phyloP scores from a whole-genome alignment of 768 basidiomycete genomes.

The Russula virescens region DNA sequence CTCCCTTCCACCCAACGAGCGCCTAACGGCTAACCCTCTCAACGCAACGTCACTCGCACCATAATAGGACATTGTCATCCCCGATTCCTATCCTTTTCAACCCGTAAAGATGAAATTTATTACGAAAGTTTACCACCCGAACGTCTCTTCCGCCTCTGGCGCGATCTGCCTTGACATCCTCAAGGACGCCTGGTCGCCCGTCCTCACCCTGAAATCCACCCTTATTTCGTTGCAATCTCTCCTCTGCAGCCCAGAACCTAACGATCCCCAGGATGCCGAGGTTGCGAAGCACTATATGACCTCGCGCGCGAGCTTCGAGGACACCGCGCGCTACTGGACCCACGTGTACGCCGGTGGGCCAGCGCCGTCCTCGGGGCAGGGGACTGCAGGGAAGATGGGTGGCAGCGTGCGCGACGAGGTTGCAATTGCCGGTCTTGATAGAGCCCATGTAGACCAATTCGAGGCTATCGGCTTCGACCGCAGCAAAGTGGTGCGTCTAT shows the following conservation, averaged over 20 bases:
- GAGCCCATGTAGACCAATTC: slow-evolving; percentile 79
- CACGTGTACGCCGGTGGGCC: slow-evolving; percentile 84
- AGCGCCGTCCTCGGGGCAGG: slow-evolving; percentile 28
- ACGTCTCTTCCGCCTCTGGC: slow-evolving; percentile 89
- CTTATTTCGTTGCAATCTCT: slow-evolving; percentile 92
- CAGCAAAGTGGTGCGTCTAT: slow-evolving; percentile 61
- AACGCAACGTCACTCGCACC: slow-evolving; percentile 4
- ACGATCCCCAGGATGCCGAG: slow-evolving; percentile 96
- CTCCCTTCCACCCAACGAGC: background rate
- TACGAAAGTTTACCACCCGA: slow-evolving; percentile 95
- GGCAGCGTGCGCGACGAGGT: slow-evolving; percentile 39
- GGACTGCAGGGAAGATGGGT: slow-evolving; percentile 14
- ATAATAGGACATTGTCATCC: slow-evolving; percentile 84
- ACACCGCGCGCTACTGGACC: slow-evolving; percentile 92
- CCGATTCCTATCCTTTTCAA: slow-evolving; percentile 86
- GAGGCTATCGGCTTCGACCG: slow-evolving; percentile 77
- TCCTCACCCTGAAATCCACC: slow-evolving; percentile 93
- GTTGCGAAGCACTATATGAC: slow-evolving; percentile 97
- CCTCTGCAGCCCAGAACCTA: slow-evolving; percentile 89
- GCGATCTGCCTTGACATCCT: slow-evolving; percentile 91
- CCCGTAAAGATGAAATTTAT: slow-evolving; percentile 99
- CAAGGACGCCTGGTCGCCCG: slow-evolving; percentile 92
- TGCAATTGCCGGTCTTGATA: slow-evolving; percentile 75
- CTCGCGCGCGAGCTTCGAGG: slow-evolving; percentile 79
- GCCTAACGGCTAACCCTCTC: background rate